Conservation (phyloP, 345 rosid species). For the Trapa bicornis region DNA sequence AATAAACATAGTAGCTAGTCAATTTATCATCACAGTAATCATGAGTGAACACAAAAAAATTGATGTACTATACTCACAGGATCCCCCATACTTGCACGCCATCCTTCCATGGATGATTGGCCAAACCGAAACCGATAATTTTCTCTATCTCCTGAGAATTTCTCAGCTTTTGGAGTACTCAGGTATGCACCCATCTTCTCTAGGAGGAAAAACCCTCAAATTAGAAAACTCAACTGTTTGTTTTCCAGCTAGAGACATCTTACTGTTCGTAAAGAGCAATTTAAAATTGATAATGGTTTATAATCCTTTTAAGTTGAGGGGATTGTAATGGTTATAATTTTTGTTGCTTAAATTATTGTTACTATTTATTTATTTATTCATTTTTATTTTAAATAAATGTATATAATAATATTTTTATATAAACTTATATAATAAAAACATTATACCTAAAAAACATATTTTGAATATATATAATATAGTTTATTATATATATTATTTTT, state of each 20-base stretch:
- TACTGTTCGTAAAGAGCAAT: background rate
- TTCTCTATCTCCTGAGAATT: slow-evolving; percentile 78
- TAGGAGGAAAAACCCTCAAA: background rate
- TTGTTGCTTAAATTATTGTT: background rate
- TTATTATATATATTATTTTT: too few relatives aligned
- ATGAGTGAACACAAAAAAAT: background rate
- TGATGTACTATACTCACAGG: slow-evolving; percentile 52
- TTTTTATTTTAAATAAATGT: too few relatives aligned
- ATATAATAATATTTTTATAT: too few relatives aligned
- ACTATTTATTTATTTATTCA: too few relatives aligned
- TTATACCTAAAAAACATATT: too few relatives aligned
- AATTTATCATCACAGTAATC: background rate
- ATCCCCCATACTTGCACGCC: slow-evolving; percentile 99
- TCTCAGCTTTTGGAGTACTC: slow-evolving; percentile 88
- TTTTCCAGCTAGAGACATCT: background rate
- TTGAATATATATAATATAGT: too few relatives aligned
- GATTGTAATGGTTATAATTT: too few relatives aligned
- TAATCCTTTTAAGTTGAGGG: too few relatives aligned
- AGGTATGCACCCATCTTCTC: slow-evolving; percentile 79
- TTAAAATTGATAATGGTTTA: background rate
- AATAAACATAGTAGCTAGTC: slow-evolving; percentile 9
- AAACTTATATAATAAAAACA: too few relatives aligned
- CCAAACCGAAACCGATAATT: slow-evolving; percentile 70
- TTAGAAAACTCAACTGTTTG: background rate
- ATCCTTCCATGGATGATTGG: slow-evolving; percentile 94